Base-by-base conservation (phyloP, 768 basidiomycete species). In the Solioccasus polychromus region DNA sequence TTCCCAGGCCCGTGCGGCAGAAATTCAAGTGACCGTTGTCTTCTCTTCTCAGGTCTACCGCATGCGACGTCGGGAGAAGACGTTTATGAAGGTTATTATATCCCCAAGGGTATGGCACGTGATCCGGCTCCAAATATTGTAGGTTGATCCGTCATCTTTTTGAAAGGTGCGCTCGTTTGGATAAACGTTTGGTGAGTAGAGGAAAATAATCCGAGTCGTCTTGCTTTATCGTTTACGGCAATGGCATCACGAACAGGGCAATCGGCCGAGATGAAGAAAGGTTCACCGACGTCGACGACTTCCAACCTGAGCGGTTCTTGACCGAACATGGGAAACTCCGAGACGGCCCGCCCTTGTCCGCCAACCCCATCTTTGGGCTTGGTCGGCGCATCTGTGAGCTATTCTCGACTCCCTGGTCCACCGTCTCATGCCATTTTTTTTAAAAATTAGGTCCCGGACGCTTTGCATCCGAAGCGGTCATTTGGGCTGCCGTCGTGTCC, bases 61-160 rank as follows among this genome's bases (percentile, higher is more conserved):
- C 64, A 61, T 22, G 46, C 55, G 14, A 55, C 54, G 3, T 50
- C 57, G 6, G 39, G 35, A 1, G 61, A 64, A 8, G 61, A 63
- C 19, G 49, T 55, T 17, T 64, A 60, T 18, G 48, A 63, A 11
- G 66, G 60, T 1, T 69, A 71, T 46, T 61, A 61, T 31, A 74
- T 79, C 32, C 76, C 75, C 0, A 70, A 73, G 48, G 72, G 69
- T 45, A 19, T 12, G 10, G 11, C 2, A n/a, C 9, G 20, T 26
- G 47, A 42, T 49, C 20, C 28, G 20, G 9, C 1, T 17, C 22
- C 12, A 20, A 20, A 9, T 42, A 31, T 32, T 34, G 32, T 34
- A 11, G 14, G 11, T 32, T 39, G 22, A 40, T 25, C 35, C 17
- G 23, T 31, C 11, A 15, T 39, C 4, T 22, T n/a, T n/a, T n/a